Base-by-base conservation (phyloP, 2,329 filamentous ascomycete genomes). In the Exophiala aquamarina region DNA sequence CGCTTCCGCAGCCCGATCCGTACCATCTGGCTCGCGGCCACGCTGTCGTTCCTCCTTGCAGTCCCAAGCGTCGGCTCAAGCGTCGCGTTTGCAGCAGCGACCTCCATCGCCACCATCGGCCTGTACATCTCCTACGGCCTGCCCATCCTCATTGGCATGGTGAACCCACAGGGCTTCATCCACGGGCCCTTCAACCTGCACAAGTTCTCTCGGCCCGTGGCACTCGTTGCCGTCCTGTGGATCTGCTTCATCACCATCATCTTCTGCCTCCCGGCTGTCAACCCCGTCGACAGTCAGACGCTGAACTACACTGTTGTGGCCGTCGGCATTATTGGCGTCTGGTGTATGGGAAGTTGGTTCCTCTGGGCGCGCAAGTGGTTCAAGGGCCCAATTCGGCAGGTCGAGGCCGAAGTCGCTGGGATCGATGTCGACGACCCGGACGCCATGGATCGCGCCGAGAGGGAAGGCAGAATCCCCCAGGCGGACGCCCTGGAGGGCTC, bases 281-380 rank as follows among this genome's bases (percentile, higher is more conserved):
- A 81, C 58, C 79, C 78, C 0, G 77, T 81, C 2, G 74, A 72
- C 0, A 68, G 65, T n/a, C 70, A 81, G 64, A 79, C 77, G 3
- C 61, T 82, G 17, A 82, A 82, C 54, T 82, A 82, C 56, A 80
- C 78, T 0, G 74, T 76, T 0, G 78, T 82, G 0, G 78, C 78
- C 0, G 78, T 82, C 3, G 78, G 77, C 0, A 80, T 82, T 45
- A 75, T 82, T 36, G 69, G 67, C 0, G 55, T 78, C 1, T 74
- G 72, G 28, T 65, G 72, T 1, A 63, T 76, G 15, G 66, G 62
- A 0, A 69, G 66, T 11, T 82, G 79, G 79, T 34, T 78, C 2
- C 2, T 79, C 2, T 78, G 72, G 69, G 79, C 78, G 1, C 65
- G 66, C 26, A 70, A 64, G 34, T 82, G 77, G 78, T 82, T 81